phyloP scores from a whole-genome alignment of 2,329 filamentous ascomycete genomes.

The Cordyceps pruinosa region DNA sequence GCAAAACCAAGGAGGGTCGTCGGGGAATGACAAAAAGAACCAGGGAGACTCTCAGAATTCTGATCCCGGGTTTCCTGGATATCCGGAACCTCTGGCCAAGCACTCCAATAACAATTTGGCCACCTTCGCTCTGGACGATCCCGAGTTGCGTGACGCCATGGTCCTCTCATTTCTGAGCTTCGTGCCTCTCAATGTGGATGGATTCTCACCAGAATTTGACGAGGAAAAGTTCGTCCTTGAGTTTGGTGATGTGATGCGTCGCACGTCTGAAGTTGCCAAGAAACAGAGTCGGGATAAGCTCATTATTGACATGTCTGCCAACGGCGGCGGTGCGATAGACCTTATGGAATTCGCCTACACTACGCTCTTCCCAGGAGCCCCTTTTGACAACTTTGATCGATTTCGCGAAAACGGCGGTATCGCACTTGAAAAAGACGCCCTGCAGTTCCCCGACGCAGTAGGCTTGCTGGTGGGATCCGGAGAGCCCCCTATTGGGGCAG shows the following conservation, averaged over 20 bases:
- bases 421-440: background rate
- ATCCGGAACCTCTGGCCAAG: slow-evolving; percentile 19
- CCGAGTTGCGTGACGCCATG: slow-evolving; percentile 16
- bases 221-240: slow-evolving; percentile 19
- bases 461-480: background rate
- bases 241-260: slow-evolving; percentile 33
- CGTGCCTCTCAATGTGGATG: background rate
- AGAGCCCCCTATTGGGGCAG: background rate
- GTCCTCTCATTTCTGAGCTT: slow-evolving; percentile 21
- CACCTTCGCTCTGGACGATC: slow-evolving; percentile 23
- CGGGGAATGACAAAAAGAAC: background rate
- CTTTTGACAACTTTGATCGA: slow-evolving; percentile 3
- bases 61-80: slow-evolving; percentile 15
- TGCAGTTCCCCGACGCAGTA: background rate
- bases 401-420: slow-evolving; percentile 1
- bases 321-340: slow-evolving; percentile 43
- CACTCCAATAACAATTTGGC: slow-evolving; percentile 20
- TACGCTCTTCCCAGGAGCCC: background rate
- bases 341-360: slow-evolving; percentile 8
- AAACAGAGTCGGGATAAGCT: slow-evolving; percentile 47
- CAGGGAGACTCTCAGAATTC: background rate
- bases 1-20: background rate
- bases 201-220: slow-evolving; percentile 12
- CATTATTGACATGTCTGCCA: slow-evolving; percentile 54
- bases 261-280: slow-evolving; percentile 26